Conservation (phyloP, 2,329 filamentous ascomycete species). For the Kalaharituber pfeilii region DNA sequence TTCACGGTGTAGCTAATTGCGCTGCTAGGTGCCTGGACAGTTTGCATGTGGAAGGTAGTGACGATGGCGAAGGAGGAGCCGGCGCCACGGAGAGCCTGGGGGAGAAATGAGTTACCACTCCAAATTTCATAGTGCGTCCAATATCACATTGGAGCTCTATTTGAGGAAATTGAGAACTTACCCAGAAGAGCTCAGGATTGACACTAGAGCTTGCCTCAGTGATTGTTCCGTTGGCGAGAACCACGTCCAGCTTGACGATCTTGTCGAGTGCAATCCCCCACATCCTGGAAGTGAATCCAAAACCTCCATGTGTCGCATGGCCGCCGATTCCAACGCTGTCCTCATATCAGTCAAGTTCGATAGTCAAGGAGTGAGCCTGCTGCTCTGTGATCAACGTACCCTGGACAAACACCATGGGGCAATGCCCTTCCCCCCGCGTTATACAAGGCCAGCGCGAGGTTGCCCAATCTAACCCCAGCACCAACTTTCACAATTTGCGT, state of each 20-base stretch:
- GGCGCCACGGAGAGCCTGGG: constrained; percentile 26
- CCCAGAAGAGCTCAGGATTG: constrained; percentile 32
- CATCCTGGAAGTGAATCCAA: constrained; percentile 30
- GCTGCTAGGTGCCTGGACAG: not conserved
- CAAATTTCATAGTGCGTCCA: not conserved
- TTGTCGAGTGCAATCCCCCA: constrained; percentile 38
- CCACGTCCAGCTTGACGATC: constrained; percentile 33
- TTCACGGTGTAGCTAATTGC: not conserved
- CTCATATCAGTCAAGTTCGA: constrained; percentile 38
- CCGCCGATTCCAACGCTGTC: constrained; percentile 28
- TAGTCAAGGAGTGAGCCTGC: constrained; percentile 34
- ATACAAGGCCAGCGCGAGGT: constrained; percentile 36
- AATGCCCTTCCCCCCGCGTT: constrained; percentile 36
- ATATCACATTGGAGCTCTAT: too few relatives aligned
- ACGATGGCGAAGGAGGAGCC: constrained; percentile 31
- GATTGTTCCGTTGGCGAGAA: constrained; percentile 25
- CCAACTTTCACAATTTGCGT: constrained; percentile 39
- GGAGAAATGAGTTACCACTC: not conserved
- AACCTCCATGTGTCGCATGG: constrained; percentile 30
- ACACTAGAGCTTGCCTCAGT: constrained; percentile 21
- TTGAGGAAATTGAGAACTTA: constrained; percentile 7
- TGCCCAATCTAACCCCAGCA: constrained; percentile 35
- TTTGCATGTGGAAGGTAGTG: constrained; percentile 27
- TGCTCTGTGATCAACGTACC: not conserved
- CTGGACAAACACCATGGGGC: constrained; percentile 38